Conservation (phyloP, 495 filamentous ascomycete species). For the Neurospora terricola region DNA sequence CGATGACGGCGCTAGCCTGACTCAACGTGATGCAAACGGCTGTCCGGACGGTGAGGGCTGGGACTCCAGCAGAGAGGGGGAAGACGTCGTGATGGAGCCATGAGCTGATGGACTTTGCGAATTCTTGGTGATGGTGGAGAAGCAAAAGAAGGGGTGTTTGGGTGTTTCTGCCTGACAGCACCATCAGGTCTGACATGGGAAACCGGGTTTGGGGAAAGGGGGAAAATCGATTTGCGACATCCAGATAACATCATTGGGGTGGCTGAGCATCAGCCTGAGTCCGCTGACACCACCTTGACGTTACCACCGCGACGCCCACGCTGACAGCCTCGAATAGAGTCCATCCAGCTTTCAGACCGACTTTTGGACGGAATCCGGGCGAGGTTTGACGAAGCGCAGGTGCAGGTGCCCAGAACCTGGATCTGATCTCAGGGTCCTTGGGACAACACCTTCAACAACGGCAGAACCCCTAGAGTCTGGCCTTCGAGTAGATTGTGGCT, state of each 20-base stretch:
- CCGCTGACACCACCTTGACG: neutral
- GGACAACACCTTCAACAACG: neutral
- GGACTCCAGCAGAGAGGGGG: neutral
- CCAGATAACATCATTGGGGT: neutral
- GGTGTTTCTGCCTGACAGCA: neutral
- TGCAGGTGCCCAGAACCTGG: neutral
- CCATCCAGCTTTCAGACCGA: neutral
- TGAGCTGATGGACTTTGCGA: neutral
- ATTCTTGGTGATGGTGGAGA: neutral
- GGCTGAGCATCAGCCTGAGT: neutral
- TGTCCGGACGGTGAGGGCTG: neutral
- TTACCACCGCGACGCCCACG: neutral
- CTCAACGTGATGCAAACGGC: constrained; percentile 6
- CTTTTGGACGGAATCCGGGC: neutral
- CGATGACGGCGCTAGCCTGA: constrained; percentile 21
- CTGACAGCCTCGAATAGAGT: neutral
- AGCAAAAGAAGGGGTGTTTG: neutral
- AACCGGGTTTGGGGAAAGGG: neutral
- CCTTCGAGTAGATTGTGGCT: constrained; percentile 11
- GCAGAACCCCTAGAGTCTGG: neutral
- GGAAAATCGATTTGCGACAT: neutral
- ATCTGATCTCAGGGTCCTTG: neutral
- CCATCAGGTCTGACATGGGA: neutral
- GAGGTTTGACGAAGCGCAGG: neutral
- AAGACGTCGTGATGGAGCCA: neutral